phyloP scores from a whole-genome alignment of 148 eudicot species.

The Chenopodium suecicum region DNA sequence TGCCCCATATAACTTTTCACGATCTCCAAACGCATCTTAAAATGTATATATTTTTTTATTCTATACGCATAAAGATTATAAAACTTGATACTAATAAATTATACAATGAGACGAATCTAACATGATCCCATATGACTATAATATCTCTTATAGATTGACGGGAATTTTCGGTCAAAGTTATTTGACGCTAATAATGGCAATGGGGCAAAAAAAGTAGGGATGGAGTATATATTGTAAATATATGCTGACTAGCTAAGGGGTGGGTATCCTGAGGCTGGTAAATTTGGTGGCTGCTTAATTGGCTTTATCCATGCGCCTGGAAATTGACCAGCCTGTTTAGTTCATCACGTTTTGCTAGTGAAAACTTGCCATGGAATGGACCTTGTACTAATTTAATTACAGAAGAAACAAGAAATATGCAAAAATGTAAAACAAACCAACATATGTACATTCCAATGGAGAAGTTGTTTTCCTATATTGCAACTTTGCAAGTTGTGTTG shows the following conservation, averaged over 20 bases:
- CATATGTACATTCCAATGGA: not conserved
- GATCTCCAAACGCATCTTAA: no score
- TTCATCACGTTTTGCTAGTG: not conserved
- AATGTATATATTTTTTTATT: no score
- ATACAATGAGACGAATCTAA: no score
- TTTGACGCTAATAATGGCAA: no score
- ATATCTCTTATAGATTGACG: no score
- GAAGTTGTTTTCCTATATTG: not conserved
- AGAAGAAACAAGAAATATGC: not conserved
- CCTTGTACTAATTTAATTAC: not conserved
- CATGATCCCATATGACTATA: no score
- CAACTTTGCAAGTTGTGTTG: constrained; percentile 6
- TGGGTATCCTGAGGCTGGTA: not conserved
- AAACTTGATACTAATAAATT: no score
- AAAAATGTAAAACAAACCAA: not conserved
- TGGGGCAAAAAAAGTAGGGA: no score
- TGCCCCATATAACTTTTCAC: no score
- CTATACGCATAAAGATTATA: no score
- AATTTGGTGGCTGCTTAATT: not conserved
- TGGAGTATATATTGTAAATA: not conserved
- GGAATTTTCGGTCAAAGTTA: no score
- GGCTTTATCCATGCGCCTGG: not conserved
- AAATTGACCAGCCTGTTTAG: not conserved
- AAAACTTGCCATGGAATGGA: not conserved
- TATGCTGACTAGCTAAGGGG: not conserved